phyloP scores from a whole-genome alignment of 345 rosid genomes.

The Acer yangbiense region DNA sequence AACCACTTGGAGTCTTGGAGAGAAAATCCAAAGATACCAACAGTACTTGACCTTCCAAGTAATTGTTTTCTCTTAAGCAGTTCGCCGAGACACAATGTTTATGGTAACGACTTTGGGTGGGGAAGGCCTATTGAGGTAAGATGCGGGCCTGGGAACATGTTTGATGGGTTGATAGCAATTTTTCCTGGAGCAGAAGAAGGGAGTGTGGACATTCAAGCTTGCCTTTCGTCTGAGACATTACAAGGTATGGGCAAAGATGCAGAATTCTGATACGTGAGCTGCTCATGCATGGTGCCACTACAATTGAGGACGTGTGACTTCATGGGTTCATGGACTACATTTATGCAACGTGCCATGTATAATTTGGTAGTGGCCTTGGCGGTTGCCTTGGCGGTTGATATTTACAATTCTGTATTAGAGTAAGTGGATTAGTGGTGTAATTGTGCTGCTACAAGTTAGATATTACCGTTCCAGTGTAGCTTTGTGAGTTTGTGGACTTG shows the following conservation, averaged over 20 bases:
- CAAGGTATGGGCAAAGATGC: conserved; percentile 25
- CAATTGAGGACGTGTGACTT: too few species aligned
- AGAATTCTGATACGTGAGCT: conserved; percentile 12
- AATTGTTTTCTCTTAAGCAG: conserved; percentile 4
- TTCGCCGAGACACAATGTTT: conserved; percentile 49
- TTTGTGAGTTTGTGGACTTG: too few species aligned
- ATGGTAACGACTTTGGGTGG: conserved; percentile 46
- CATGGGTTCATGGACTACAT: too few species aligned
- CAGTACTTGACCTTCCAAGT: rapidly evolving
- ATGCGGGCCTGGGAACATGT: conserved; percentile 19
- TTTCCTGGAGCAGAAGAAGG: conserved; percentile 31
- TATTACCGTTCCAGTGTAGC: too few species aligned
- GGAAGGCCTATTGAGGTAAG: conserved; percentile 39
- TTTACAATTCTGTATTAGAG: too few species aligned
- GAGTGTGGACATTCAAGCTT: conserved; percentile 31
- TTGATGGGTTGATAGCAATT: conserved; percentile 28
- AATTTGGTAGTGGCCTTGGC: too few species aligned
- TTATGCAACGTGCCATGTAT: too few species aligned
- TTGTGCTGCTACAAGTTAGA: too few species aligned
- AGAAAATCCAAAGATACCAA: conserved; percentile 14
- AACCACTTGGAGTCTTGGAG: conserved; percentile 14
- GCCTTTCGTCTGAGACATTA: conserved; percentile 21
- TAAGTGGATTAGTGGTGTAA: too few species aligned
- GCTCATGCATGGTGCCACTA: too few species aligned
- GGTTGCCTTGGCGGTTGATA: too few species aligned